These are phyloP conservation scores for Fusarium equiseti DNA, from an alignment of 2,329 filamentous ascomycete genomes.

Conservation along the genomic window DNA sequence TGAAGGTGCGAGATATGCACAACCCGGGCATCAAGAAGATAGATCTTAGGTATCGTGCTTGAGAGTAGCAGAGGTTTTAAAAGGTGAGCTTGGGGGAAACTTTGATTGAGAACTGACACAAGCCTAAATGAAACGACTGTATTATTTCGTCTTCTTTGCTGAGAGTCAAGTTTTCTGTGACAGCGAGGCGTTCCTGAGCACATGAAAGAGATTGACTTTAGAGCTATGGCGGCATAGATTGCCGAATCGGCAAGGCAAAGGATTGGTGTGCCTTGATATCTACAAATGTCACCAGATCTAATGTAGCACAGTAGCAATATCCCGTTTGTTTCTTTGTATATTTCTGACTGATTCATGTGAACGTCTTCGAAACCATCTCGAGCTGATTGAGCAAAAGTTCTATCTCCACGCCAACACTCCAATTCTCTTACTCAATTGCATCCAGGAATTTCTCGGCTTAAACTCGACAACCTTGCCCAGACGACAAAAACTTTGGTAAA, in stretches of 20 bases:
- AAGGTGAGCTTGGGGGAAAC: neutral
- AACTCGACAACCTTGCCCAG: slow-evolving; percentile 1
- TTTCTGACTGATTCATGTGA: neutral
- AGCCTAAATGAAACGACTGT: neutral
- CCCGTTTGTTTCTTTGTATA: neutral
- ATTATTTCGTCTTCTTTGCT: neutral
- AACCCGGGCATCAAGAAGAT: neutral
- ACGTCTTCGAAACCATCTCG: neutral
- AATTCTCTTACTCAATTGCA: slow-evolving; percentile 18
- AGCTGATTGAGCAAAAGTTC: neutral
- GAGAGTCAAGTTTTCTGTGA: neutral
- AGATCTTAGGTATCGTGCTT: neutral
- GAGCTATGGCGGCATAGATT: slow-evolving; percentile 13
- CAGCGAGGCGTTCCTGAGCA: neutral
- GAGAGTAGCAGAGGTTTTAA: neutral
- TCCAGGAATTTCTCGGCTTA: slow-evolving; percentile 33
- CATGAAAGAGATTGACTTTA: neutral
- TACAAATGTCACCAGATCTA: neutral
- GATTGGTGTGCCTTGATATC: slow-evolving; percentile 14
- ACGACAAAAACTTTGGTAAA: slow-evolving; percentile 18
- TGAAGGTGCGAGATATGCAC: neutral
- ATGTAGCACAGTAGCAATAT: neutral
- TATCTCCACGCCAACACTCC: neutral
- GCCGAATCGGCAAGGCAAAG: neutral
- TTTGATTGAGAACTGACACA: neutral